phyloP scores from a whole-genome alignment of 106 monocot genomes.

The Xerophyta viscosa region DNA sequence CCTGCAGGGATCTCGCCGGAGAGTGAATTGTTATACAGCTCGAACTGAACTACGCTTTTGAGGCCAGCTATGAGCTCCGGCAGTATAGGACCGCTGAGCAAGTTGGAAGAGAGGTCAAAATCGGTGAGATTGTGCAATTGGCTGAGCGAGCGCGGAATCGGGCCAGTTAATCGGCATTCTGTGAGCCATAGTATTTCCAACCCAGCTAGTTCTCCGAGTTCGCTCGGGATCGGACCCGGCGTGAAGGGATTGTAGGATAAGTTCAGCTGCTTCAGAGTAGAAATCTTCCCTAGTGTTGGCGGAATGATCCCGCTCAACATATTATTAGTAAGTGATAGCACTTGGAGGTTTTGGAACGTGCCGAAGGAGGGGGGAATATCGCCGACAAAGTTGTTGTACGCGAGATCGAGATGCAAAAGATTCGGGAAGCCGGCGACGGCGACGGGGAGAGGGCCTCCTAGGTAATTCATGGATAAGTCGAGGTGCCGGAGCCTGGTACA shows the following conservation, averaged over 20 bases:
- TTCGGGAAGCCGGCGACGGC: background rate
- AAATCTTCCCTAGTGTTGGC: background rate
- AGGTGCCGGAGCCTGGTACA: background rate
- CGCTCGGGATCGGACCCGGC: background rate
- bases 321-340: background rate
- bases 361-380: background rate
- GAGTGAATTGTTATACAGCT: slow-evolving; percentile 63
- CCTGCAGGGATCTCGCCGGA: slow-evolving; percentile 48
- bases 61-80: slow-evolving; percentile 20
- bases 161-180: background rate
- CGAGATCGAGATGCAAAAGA: background rate
- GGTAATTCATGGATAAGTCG: background rate
- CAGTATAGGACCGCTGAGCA: slow-evolving; percentile 50
- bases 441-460: background rate
- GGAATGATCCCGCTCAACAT: background rate
- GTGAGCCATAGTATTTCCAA: background rate
- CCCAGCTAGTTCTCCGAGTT: background rate
- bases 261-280: background rate
- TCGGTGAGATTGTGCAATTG: background rate
- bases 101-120: slow-evolving; percentile 12
- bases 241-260: background rate
- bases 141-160: background rate
- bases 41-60: slow-evolving; percentile 49
- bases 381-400: background rate
- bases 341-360: background rate